Percentiles rank a stretch among this genome's conserved stretches.
Evolutionary conservation across 192 early-diverging fungal species (phyloP).

Genomic region (Coemansia nantahalensis): DNA sequence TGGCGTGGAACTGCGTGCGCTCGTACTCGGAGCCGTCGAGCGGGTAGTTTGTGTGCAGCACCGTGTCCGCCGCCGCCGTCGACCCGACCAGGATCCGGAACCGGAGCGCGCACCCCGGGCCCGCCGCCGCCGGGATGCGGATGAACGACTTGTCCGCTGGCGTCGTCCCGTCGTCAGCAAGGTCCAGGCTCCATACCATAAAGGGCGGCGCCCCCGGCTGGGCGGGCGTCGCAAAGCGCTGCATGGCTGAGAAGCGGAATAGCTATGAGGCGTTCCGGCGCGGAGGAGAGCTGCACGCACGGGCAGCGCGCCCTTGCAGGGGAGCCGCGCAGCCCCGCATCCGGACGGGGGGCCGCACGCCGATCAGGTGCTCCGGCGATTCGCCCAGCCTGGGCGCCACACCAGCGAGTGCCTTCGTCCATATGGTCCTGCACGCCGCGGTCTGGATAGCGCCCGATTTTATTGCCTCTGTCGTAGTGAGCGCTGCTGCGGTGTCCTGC

Average conservation of each 20-base stretch:
- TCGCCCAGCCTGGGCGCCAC: too few relatives aligned
- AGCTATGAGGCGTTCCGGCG: too few relatives aligned
- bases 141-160: constrained; percentile 51
- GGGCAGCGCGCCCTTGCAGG: too few relatives aligned
- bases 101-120: constrained; percentile 65
- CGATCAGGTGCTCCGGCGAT: too few relatives aligned
- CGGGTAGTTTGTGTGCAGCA: constrained; percentile 89
- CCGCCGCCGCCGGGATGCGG: constrained; percentile 35
- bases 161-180: constrained; percentile 50
- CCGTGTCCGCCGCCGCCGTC: constrained; percentile 64
- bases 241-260: constrained; percentile 4
- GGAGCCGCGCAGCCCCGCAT: too few relatives aligned
- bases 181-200: constrained; percentile 52
- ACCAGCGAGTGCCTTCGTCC: too few relatives aligned
- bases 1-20: constrained; percentile 37
- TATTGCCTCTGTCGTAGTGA: too few relatives aligned
- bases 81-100: constrained; percentile 81
- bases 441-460: too few relatives aligned
- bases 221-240: constrained; percentile 35
- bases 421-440: too few relatives aligned
- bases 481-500: too few relatives aligned
- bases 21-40: constrained; percentile 59
- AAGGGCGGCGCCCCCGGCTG: constrained; percentile 46
- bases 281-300: too few relatives aligned
- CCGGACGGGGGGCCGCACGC: too few relatives aligned